Evolutionary conservation across 2,329 filamentous ascomycete genomes (phyloP), one percentile per base, ranked within the genome.

Genomic region (Colletotrichum sp.): DNA sequence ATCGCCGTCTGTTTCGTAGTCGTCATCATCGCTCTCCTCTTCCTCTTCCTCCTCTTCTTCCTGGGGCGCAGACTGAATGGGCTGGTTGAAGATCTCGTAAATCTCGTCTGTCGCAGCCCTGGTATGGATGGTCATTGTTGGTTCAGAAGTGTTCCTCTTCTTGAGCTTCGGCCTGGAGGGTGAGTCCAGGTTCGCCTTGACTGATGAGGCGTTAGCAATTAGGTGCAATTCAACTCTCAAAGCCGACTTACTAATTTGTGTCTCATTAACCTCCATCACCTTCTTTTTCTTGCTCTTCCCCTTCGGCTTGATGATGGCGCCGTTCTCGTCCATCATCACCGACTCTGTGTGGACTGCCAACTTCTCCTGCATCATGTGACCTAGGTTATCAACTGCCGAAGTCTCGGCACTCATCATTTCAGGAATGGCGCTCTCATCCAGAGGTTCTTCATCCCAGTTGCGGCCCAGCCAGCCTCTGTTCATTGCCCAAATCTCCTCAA

Each of bases 81-180:
- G 96, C 74, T 97, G 95, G 81, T 97, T 99, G 86, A 99, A 99
- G 64, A 99, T 95, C 74, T 96, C 96, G 81, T 99, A 99, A 68
- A 99, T 98, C 80, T 99, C 97, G 80, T 99, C 96, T 77, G 96
- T 98, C 6, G 97, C 97, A 78, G 97, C 96, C 80, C 92, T 95
- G 15, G 97, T 99, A 82, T 99, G 96, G 79, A 99, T 92, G 1
- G 97, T 99, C 96, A 99, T 98, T 3, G 97, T 99, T n/a, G 96
- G 95, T 84, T 99, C 96, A 68, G 90, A 87, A 3, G 85, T 79
- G 79, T 93, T 93, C 83, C 94, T 97, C 84, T 95, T 95, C 78
- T 93, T 94, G 71, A 96, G 90, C 84, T 98, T 99, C 6, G 92
- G 93, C n/a, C 93, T 92, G 1, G 95, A 95, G 0, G 96, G 96